Percentiles rank a stretch among this genome's conserved stretches.
These are phyloP conservation scores for Dothiorella sarmentorum DNA, from an alignment of 2,329 filamentous ascomycete genomes.

Conservation along the genomic window DNA sequence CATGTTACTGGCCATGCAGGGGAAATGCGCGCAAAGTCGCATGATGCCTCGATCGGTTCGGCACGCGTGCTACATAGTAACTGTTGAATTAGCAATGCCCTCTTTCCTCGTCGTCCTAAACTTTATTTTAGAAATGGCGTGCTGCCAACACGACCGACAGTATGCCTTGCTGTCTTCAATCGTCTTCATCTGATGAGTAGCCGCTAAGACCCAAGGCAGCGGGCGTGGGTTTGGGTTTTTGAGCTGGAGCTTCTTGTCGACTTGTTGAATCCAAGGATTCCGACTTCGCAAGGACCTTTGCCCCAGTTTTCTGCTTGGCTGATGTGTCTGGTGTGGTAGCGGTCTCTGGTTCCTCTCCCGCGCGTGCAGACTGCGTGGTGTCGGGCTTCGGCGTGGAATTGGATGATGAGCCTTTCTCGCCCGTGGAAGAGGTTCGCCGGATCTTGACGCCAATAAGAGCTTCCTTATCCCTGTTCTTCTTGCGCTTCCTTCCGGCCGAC, in stretches of 20 bases:
- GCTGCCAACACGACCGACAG: background rate
- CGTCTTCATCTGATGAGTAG: constrained; percentile 17
- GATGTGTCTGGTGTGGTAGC: background rate
- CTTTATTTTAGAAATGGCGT: background rate
- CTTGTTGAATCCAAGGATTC: background rate
- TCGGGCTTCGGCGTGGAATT: background rate
- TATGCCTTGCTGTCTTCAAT: background rate
- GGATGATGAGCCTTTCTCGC: background rate
- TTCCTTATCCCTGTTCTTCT: constrained; percentile 42
- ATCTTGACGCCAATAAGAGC: constrained; percentile 44
- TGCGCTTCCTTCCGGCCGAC: constrained; percentile 50
- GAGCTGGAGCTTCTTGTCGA: background rate
- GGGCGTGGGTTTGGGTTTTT: constrained; percentile 3
- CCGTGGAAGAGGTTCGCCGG: constrained; percentile 35
- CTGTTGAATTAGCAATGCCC: background rate
- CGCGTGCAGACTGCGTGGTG: background rate
- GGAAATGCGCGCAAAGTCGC: background rate
- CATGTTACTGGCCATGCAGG: background rate
- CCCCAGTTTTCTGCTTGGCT: background rate
- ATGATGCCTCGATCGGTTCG: background rate
- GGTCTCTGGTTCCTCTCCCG: background rate
- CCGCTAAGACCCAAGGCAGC: constrained; percentile 2
- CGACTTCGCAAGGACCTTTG: background rate
- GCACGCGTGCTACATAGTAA: background rate
- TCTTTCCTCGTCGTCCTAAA: background rate